Base-by-base conservation (phyloP, 202 grass and related monocot species). In the Cymbopogon flexuosus region DNA sequence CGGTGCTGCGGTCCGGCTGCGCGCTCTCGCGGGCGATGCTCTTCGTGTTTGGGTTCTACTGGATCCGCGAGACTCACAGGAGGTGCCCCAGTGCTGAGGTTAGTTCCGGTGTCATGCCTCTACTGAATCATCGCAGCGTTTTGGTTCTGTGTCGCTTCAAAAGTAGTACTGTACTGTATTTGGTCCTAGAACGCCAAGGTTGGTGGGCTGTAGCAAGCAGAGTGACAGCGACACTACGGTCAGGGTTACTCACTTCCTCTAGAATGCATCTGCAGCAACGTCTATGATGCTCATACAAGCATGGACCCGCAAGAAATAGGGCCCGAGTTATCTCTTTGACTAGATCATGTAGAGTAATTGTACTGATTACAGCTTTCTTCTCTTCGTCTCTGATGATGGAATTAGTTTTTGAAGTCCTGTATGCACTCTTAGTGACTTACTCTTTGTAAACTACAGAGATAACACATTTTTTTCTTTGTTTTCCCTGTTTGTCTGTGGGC, bases 31-130 rank as follows among this genome's bases (percentile, higher is more conserved):
- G 94, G 34, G 84, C 85, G 13, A 91, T 97, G 94, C 88, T 97
- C 0, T 93, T 97, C 37, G 91, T 93, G 8, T 91, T 97, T 8
- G 94, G 94, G 0, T 97, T 97, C 76, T 93, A 93, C 87, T 91
- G 94, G 94, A 97, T 97, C 80, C 66, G 15, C 18, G 69, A 88
- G 22, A 77, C 81, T 3, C 72, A 80, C 78, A 71, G 67, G 33
- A 45, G 86, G 47, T 8, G 65, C 29, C 65, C 68, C 35, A 68
- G 42, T 75, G 70, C 47, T 21, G 76, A 88, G 93, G 93, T 96
- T 40, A 22, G 81, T 58, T 46, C 67, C 12, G 11, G 0, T 70
- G 12, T 3, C 43, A 27, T 42, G 24, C 15, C 40, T 70, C 21
- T 5, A 8, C 67, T 70, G 18, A 54, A 22, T 57, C 8, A 57